Base-by-base conservation (phyloP, 257 asterid species). In the Nemophila menziesii region DNA sequence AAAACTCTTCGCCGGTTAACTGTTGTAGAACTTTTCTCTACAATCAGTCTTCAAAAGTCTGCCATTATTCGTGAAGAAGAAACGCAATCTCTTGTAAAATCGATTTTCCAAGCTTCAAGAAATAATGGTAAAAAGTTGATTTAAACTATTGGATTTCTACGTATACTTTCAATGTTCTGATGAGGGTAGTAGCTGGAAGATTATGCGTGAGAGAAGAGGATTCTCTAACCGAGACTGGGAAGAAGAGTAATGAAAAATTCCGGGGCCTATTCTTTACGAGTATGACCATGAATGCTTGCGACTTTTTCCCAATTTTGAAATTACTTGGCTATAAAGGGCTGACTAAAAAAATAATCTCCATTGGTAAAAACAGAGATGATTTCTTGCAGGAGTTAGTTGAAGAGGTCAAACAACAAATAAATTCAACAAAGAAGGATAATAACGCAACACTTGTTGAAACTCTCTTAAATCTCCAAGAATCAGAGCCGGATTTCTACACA, bases 121-220 rank as follows among this genome's bases (percentile, higher is more conserved):
- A 43, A 44, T 4, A 37, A 15, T 7, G 39, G 20, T 46, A 26
- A 50, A 66, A 48, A 15, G 4, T 29, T 23, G 40, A 4, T 53
- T 56, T 39, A 54, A 24, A 20, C 56, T 0, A 60, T 16, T 39
- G 10, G 51, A 53, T 38, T 45, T 60, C 0, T 46, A 73, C 56
- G 0, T 60, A 52, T 23, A 52, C 70, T 16, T 61, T 67, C 21
- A 69, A 60, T 24, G 24, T 60, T 22, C 34, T 53, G 5, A 60
- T 40, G 66, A 52, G 66, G 45, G 47, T 53, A 27, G 55, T 48
- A 15, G 34, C 51, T 1, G 55, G 56, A 16, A 53, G 53, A 53
- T 27, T 53, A 39, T 23, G 67, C 13, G 37, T 37, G 16, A 55
- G 3, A 22, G 27, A 46, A 16, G 8, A 16, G 1, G 7, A 9